Evolutionary conservation across 495 filamentous ascomycete genomes (phyloP), one percentile per base, ranked within the genome.

Genomic region (Aspergillus indologenus): DNA sequence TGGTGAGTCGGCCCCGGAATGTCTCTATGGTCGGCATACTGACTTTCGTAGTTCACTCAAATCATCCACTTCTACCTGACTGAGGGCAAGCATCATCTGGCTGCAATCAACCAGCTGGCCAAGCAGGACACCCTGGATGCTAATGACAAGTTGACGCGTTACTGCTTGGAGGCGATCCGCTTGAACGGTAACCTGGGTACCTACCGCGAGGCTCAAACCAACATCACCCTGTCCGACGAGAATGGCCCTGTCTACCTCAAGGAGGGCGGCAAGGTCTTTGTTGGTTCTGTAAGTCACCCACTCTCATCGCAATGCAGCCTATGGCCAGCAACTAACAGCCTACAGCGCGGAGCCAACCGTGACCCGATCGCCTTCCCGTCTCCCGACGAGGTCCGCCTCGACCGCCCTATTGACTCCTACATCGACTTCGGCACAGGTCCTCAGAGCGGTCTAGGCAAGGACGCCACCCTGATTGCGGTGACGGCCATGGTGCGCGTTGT

Each of bases 11-110:
- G 24, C 7, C 21, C 14, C 18, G 17, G 15, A 11, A 44, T 1
- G 8, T 17, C 11, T 14, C 12, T 3, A 7, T 19, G 1, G 23
- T 11, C 17, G 7, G 17, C 46, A 56, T 59, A 7, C 59, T 42
- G 19, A 17, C n/a, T 53, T 29, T 15, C 31, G 21, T 51, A 75
- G 72, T 88, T 94, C 62, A 85, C 89, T 9, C 87, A 90, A 71
- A 80, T 90, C 12, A 79, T 93, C 12, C 90, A 95, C 66, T 92
- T 85, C 76, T 95, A 90, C 75, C 75, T 91, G 24, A 81, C 79
- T 0, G 75, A 80, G 15, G 83, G 84, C 57, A 74, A 78, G 43
- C 50, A 71, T 22, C 78, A 90, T 61, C 68, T 86, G 3, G 72
- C 82, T 0, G 80, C 81, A 18, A 80, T 91, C 64, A 75, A 84